Base-by-base conservation (phyloP, 495 filamentous ascomycete genomes). In the Daldinia vernicosa region DNA sequence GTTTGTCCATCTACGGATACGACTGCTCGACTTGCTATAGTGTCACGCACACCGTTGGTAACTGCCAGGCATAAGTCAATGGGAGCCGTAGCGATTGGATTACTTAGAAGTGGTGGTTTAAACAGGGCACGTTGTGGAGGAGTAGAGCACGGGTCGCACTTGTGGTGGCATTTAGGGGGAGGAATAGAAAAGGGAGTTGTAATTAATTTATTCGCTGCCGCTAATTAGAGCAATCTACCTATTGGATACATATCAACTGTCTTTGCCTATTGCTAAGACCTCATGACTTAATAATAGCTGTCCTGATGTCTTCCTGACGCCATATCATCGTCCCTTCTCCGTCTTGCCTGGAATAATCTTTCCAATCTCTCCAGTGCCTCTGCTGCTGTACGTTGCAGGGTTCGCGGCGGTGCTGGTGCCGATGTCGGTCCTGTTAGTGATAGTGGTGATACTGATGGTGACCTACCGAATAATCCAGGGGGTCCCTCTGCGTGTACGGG, bases 1-100 rank as follows among this genome's bases (percentile, higher is more conserved):
- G 28, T 37, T 47, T 72, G 15, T 64, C 26, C 9, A 14, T 61
- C 39, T 65, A 65, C 30, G 70, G 70, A 1, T 69, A 69, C 35
- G 37, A 64, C 60, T 72, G 70, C 65, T 33, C 45, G 3, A 60
- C 65, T 8, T 72, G 70, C 65, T n/a, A 69, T 55, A 39, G 64
- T 9, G 70, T 72, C 24, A 40, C 59, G 11, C 40, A 65, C 28
- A 65, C 56, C 60, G 52, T 60, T 8, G 70, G 70, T 22, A 72
- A 72, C 55, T 72, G 70, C 55, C 65, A 69, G 50, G n/a, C 59
- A 26, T 71, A 53, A 22, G 43, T n/a, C 35, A 3, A 8, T 9
- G 9, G 40, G 17, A 14, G 19, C 35, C 6, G 7, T 12, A 9
- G 6, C 17, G 11, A 12, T 40, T 45, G 0, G 35, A 15, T 12